Base-by-base conservation (phyloP, 169 alveolate genomes). In the Plasmodium fragile region DNA sequence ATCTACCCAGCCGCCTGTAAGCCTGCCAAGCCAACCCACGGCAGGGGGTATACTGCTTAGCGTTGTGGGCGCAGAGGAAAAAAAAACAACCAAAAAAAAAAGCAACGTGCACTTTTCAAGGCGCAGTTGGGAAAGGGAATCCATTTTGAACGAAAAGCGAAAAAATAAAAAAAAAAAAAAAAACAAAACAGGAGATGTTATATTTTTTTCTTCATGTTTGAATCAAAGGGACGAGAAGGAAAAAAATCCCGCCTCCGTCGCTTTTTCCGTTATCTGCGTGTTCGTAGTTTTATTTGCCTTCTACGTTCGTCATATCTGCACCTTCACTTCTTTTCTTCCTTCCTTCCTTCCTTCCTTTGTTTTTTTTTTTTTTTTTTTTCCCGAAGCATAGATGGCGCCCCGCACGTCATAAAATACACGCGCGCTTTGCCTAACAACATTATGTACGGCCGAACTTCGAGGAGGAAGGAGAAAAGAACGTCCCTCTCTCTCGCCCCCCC, bases 161-260 rank as follows among this genome's bases (percentile, higher is more conserved):
- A 65, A 65, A 65, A 59, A 59, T 1, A 22, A 77, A 77, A 77
- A 77, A 39, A 39, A 39, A 75, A 75, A 18, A 65, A 53, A 55
- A n/a, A n/a, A n/a, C n/a, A n/a, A n/a, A 65, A 25, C 1, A 22
- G 16, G 41, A 65, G 75, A 65, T 65, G 34, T 28, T 65, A 65
- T 18, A 18, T 7, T 10, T 2, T 2, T 6, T 45, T 7, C 3
- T 55, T n/a, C 34, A 13, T 59, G 32, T 59, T 59, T 59, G 13
- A 32, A 18, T 65, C n/a, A 65, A 65, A 65, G 75, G 36, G 36
- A 65, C 75, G 75, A 65, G 36, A 65, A 65, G 75, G 75, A 65
- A 65, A 65, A 65, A 25, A 65, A 65, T 65, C 36, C 75, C n/a
- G 6, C 36, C 36, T 65, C 36, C 75, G 4, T 65, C 36, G 25